These are phyloP conservation scores for Rhipidocladum racemiflorum DNA, from an alignment of 176 grass and related monocot species.

Conservation along the genomic window DNA sequence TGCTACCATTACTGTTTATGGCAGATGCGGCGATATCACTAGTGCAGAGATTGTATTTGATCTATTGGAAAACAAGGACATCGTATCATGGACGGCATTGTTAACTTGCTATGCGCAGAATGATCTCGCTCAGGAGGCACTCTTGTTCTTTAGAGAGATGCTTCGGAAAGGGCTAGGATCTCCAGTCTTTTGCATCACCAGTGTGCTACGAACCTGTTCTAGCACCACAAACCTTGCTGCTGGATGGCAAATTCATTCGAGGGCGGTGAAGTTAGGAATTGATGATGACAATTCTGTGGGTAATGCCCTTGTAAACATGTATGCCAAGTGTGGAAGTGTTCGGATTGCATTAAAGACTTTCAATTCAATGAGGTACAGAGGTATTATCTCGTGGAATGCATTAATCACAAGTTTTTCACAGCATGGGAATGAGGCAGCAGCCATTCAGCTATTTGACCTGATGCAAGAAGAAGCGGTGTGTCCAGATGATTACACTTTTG, in stretches of 20 bases:
- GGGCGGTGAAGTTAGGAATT: slow-evolving; percentile 50
- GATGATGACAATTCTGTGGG: slow-evolving; percentile 44
- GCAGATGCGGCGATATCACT: slow-evolving; percentile 49
- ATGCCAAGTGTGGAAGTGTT: slow-evolving; percentile 60
- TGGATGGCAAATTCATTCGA: slow-evolving; percentile 57
- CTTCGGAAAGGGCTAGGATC: slow-evolving; percentile 42
- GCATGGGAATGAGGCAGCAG: slow-evolving; percentile 51
- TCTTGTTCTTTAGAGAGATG: slow-evolving; percentile 60
- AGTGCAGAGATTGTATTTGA: slow-evolving; percentile 51
- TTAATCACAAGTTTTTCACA: slow-evolving; percentile 67
- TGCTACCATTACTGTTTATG: slow-evolving; percentile 62
- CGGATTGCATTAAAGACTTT: slow-evolving; percentile 43
- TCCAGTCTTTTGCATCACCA: slow-evolving; percentile 50
- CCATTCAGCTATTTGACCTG: slow-evolving; percentile 55
- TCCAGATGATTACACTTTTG: slow-evolving; percentile 74
- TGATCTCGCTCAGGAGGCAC: slow-evolving; percentile 36
- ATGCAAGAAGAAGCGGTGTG: slow-evolving; percentile 50
- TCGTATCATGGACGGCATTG: slow-evolving; percentile 69
- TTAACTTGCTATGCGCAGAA: slow-evolving; percentile 65
- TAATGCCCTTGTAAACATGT: slow-evolving; percentile 69
- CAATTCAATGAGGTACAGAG: slow-evolving; percentile 45
- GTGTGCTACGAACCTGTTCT: slow-evolving; percentile 60
- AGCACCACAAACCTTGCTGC: slow-evolving; percentile 25
- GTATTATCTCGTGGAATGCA: slow-evolving; percentile 65
- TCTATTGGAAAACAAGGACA: slow-evolving; percentile 43